Evolutionary conservation across 441 rosid species (phyloP).

Genomic region (Brassica balearica): DNA sequence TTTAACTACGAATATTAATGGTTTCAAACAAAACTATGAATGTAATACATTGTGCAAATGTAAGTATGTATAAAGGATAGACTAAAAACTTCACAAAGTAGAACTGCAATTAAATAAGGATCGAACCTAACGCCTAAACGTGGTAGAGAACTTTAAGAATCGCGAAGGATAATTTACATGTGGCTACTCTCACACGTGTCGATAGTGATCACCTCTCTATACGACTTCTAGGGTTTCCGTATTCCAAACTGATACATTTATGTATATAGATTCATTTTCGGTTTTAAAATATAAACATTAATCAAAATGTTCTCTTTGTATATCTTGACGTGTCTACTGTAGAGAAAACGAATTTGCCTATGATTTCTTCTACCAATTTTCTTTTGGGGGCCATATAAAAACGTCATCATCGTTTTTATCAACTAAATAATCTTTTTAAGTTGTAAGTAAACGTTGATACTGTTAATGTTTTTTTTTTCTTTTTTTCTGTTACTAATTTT

Average conservation of each 20-base stretch:
- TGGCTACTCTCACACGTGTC: constrained; percentile 30
- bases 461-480: too few relatives aligned
- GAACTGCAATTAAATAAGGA: not conserved
- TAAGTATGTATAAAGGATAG: too few relatives aligned
- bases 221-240: constrained; percentile 43
- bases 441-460: too few relatives aligned
- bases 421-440: too few relatives aligned
- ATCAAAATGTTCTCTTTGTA: constrained; percentile 10
- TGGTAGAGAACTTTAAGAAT: constrained; percentile 25
- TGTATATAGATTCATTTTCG: not conserved
- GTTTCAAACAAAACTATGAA: constrained; percentile 1
- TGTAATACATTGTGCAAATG: too few relatives aligned
- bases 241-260: constrained; percentile 29
- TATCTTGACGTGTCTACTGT: constrained; percentile 23
- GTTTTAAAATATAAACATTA: too few relatives aligned
- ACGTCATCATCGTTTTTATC: too few relatives aligned
- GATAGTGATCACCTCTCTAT: not conserved
- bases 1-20: not conserved
- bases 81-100: constrained; percentile 4
- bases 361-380: constrained; percentile 10
- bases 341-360: constrained; percentile 19
- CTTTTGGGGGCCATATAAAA: too few relatives aligned
- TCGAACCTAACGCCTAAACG: constrained; percentile 35
- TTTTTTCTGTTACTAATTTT: too few relatives aligned
- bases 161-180: not conserved